Evolutionary conservation across 1,139 yeast species (phyloP), one percentile per base, ranked within the genome.

Genomic region (Saccharomyces hybrid): DNA sequence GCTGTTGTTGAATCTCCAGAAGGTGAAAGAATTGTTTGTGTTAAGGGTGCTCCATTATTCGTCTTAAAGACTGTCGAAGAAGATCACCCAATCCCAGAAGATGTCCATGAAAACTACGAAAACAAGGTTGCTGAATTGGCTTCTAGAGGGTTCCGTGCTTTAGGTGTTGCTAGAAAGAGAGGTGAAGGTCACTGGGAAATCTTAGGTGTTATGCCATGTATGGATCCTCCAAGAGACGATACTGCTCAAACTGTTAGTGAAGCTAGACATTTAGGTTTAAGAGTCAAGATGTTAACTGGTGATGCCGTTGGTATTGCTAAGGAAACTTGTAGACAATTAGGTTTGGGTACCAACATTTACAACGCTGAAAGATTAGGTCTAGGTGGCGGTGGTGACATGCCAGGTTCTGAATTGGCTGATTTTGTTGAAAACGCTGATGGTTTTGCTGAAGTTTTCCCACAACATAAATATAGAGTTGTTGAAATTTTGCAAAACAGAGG

Each of bases 181-280:
- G 96, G 95, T 77, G 96, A 88, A 75, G 95, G 93, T 74, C 95
- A 88, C 84, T 89, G 96, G 96, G 96, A 89, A 80, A 86, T 89
- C 70, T 81, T 89, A 72, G 96, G 96, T 78, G 89, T 89, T 79
- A 88, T 89, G 95, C 96, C 96, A 74, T 88, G 95, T 82, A 88
- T 88, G 91, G 96, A 89, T 77, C 96, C 96, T 72, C 96, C 96
- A 78, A 87, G 96, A 84, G 95, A 88, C 74, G 96, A 89, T 76
- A 89, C 96, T 81, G 96, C 96, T 72, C 86, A 84, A 73, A 89
- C 96, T 75, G 91, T 88, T 75, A 77, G 81, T 75, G 96, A 89
- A 80, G 96, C 96, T 70, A 86, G 87, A 81, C 76, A 79, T 69
- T 82, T 89, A 70, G 96, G 96, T 85, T 82, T 89, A 73, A 84